Conservation (phyloP, 257 asterid genomes). For the Voacanga thouarsii region DNA sequence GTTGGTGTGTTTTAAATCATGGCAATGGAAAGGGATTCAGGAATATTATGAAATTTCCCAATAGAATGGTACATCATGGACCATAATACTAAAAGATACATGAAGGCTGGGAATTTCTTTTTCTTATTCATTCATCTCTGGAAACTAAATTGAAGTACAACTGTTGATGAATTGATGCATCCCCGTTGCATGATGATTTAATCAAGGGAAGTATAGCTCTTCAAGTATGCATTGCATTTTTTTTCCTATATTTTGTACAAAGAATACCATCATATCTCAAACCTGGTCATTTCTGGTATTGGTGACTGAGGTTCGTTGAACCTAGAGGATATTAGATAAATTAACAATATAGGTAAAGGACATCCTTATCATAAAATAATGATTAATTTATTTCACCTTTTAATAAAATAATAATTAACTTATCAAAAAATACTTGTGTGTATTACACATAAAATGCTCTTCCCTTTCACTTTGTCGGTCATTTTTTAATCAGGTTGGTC, state of each 20-base stretch:
- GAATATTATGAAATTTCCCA: slow-evolving; percentile 16
- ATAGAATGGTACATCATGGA: slow-evolving; percentile 24
- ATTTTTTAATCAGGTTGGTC: too few species aligned
- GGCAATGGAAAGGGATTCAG: slow-evolving; percentile 7
- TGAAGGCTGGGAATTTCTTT: slow-evolving; percentile 7
- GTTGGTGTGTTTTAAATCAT: slow-evolving; percentile 15
- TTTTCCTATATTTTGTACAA: slow-evolving; percentile 31
- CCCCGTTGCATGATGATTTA: not conserved
- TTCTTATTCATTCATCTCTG: not conserved
- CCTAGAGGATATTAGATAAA: slow-evolving; percentile 16
- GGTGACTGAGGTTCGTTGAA: slow-evolving; percentile 23
- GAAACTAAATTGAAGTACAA: not conserved
- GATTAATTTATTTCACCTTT: slow-evolving; percentile 12
- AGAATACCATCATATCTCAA: slow-evolving; percentile 20
- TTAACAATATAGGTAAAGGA: slow-evolving; percentile 4
- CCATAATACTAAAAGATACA: slow-evolving; percentile 22
- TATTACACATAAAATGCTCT: too few species aligned
- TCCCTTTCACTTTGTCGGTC: too few species aligned
- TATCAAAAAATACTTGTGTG: too few species aligned
- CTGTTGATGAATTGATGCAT: not conserved
- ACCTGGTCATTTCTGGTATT: slow-evolving; percentile 22
- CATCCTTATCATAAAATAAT: slow-evolving; percentile 12
- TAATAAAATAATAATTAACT: too few species aligned
- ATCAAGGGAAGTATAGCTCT: not conserved
- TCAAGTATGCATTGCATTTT: not conserved